Percentiles rank a stretch among this genome's conserved stretches.
Conservation (phyloP, 192 early-diverging fungal genomes). For the Coemansia sp. region DNA sequence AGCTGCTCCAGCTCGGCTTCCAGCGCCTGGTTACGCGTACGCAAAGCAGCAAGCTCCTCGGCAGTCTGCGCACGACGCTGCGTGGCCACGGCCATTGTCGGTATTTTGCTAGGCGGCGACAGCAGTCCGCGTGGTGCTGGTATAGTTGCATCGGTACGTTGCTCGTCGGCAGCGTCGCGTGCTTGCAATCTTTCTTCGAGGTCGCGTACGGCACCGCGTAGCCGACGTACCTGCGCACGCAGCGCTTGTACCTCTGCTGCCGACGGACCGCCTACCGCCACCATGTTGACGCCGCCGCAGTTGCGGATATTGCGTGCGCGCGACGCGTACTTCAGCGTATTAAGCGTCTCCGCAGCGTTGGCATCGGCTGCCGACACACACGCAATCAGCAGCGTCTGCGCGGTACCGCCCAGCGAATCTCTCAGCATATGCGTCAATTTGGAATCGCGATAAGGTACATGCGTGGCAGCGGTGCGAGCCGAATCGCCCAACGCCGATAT, state of each 20-base stretch:
- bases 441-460: constrained; percentile 95
- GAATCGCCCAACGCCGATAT: constrained; percentile 94
- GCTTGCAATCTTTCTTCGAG: constrained; percentile 30
- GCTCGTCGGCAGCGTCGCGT: constrained; percentile 5
- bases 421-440: constrained; percentile 96
- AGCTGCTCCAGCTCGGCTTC: constrained; percentile 57
- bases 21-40: constrained; percentile 43
- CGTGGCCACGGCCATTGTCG: constrained; percentile 25
- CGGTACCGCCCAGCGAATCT: constrained; percentile 93
- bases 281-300: constrained; percentile 70
- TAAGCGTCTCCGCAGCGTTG: constrained; percentile 88
- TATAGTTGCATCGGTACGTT: neutral
- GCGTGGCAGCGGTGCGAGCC: constrained; percentile 55
- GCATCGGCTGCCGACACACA: constrained; percentile 86
- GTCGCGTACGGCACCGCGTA: constrained; percentile 59
- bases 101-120: constrained; percentile 22
- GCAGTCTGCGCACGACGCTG: constrained; percentile 28
- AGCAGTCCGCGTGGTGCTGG: constrained; percentile 1
- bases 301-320: constrained; percentile 96
- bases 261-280: constrained; percentile 59
- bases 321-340: constrained; percentile 95
- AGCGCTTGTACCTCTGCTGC: constrained; percentile 68
- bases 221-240: constrained; percentile 62
- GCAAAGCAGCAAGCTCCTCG: constrained; percentile 19
- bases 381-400: constrained; percentile 92